Evolutionary conservation across 371 early-diverging fungal species (phyloP).

Genomic region (Apophysomyces elegans): DNA sequence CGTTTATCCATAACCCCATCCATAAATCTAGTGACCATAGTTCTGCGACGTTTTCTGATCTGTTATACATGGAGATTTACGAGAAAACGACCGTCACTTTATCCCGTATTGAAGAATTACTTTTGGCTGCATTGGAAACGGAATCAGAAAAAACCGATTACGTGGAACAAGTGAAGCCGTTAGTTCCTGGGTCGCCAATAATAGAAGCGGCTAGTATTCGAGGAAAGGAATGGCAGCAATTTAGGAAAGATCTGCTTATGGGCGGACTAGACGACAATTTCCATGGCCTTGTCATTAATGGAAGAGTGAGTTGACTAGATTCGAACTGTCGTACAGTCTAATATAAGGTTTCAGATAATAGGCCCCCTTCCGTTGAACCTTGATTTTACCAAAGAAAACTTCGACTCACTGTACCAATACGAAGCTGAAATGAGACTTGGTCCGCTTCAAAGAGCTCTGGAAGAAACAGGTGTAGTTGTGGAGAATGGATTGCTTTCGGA

Average conservation of each 20-base stretch:
- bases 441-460: conserved; percentile 34
- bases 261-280: conserved; percentile 30
- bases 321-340: not conserved
- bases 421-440: conserved; percentile 51
- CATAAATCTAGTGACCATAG: not conserved
- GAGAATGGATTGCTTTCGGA: conserved; percentile 17
- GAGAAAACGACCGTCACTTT: conserved; percentile 7
- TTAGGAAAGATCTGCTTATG: not conserved
- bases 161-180: conserved; percentile 25
- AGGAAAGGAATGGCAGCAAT: conserved; percentile 4
- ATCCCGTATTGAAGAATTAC: conserved; percentile 8
- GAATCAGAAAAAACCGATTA: conserved; percentile 16
- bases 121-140: conserved; percentile 6
- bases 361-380: conserved; percentile 51
- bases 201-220: conserved; percentile 24
- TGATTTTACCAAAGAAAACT: conserved; percentile 54
- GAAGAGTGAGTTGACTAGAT: conserved; percentile 34
- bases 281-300: conserved; percentile 39
- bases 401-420: conserved; percentile 44
- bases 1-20: conserved; percentile 52
- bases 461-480: conserved; percentile 15
- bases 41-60: conserved; percentile 14
- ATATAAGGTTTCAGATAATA: conserved; percentile 38
- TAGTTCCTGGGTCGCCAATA: conserved; percentile 43
- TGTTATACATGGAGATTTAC: conserved; percentile 18